Evolutionary conservation across 495 filamentous ascomycete species (phyloP).

Genomic region (Lichina pygmaea): DNA sequence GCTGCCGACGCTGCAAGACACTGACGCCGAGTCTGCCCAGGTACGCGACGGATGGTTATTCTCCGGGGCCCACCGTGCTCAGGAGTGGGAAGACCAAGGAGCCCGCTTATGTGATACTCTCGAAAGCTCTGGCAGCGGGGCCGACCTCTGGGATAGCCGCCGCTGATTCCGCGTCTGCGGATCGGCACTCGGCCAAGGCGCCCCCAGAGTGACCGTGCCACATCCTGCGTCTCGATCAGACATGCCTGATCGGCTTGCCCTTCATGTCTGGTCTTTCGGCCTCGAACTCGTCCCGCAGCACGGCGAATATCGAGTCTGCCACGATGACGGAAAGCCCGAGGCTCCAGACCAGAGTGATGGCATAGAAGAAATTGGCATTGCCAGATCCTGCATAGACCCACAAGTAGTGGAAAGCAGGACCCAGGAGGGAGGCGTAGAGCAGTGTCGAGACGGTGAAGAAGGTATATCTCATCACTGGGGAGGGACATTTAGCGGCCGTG

Average conservation of each 20-base stretch:
- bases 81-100: neutral
- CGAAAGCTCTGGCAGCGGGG: neutral
- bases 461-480: slow-evolving; percentile 65
- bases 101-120: neutral
- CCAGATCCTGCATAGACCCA: slow-evolving; percentile 98
- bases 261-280: slow-evolving; percentile 69
- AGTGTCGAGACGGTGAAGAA: slow-evolving; percentile 63
- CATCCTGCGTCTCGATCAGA: slow-evolving; percentile 11
- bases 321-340: slow-evolving; percentile 58
- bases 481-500: too few relatives aligned
- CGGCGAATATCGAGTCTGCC: slow-evolving; percentile 64
- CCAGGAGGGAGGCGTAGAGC: slow-evolving; percentile 66
- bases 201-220: too few relatives aligned
- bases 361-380: slow-evolving; percentile 98
- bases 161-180: too few relatives aligned
- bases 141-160: too few relatives aligned
- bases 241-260: slow-evolving; percentile 65
- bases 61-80: neutral
- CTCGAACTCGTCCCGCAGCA: slow-evolving; percentile 83
- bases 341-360: slow-evolving; percentile 94
- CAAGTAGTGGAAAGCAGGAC: slow-evolving; percentile 85
- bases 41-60: neutral
- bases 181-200: too few relatives aligned
- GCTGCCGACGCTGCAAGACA: neutral
- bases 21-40: too few relatives aligned